phyloP scores from a whole-genome alignment of 2,329 filamentous ascomycete genomes.

The Chrysoporthe puriensis region DNA sequence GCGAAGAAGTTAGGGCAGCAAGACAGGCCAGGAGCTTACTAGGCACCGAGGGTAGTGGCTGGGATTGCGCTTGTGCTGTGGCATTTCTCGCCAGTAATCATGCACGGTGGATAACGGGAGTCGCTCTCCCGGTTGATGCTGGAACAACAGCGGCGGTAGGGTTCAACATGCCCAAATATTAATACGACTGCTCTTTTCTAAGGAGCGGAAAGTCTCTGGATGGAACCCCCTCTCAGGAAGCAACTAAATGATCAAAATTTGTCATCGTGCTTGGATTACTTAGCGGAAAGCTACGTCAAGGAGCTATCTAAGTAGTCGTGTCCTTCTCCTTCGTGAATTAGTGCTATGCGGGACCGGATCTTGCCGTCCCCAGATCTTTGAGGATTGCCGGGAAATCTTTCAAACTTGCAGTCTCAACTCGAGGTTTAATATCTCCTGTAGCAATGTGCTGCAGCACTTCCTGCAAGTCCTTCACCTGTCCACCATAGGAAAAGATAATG shows the following conservation, averaged over 20 bases:
- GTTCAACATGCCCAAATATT: neutral
- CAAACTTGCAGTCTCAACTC: conserved; percentile 39
- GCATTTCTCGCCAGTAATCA: conserved; percentile 45
- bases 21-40: conserved; percentile 45
- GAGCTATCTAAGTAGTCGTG: neutral
- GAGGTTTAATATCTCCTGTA: conserved; percentile 39
- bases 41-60: conserved; percentile 47
- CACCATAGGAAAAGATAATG: conserved; percentile 49
- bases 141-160: conserved; percentile 40
- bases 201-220: neutral
- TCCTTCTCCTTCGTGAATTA: conserved; percentile 27
- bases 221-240: too few species aligned
- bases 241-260: too few species aligned
- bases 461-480: conserved; percentile 44
- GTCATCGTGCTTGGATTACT: too few species aligned
- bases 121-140: conserved; percentile 46
- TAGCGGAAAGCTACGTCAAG: too few species aligned
- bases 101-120: conserved; percentile 49
- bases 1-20: conserved; percentile 41
- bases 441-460: conserved; percentile 42
- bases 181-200: neutral
- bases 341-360: conserved; percentile 35
- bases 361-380: conserved; percentile 40
- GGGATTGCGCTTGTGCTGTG: conserved; percentile 47
- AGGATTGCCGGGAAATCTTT: conserved; percentile 40